Evolutionary conservation across 2,329 filamentous ascomycete genomes (phyloP), one percentile per base, ranked within the genome.

Genomic region (Penicillium sp.): DNA sequence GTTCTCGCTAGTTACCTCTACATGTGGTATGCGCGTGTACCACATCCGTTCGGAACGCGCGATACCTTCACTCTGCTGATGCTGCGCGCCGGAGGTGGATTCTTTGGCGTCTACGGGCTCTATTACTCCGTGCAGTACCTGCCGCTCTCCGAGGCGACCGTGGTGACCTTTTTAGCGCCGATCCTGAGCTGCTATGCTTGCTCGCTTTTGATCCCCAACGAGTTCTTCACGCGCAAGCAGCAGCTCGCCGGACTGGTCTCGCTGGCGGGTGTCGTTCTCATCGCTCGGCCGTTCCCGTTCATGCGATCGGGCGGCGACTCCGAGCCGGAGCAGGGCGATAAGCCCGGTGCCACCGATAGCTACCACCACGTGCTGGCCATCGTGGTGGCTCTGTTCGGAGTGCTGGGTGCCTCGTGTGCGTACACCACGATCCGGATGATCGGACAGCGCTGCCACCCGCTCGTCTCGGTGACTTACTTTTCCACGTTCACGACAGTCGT

Each of bases 401-500:
- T 95, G 0, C 58, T 88, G 0, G 90, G 90, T 8, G 80, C 82
- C 7, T 82, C 87, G 0, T 79, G 79, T 3, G 87, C 88, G 6
- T 89, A 83, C 61, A 88, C 91, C 1, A 80, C 80, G 0, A 85
- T 95, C 55, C 78, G 88, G 15, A 82, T 84, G 68, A 91, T 95
- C 53, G 89, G 90, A 12, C 80, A 81, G 58, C 79, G 87, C 26
- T 85, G 86, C 0, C 88, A 95, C 63, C 81, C 89, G 0, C 74
- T 95, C n/a, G 82, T 95, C 51, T 85, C 81, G 2, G 87, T 95
- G 49, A 93, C 88, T 60, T 94, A 90, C 68, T 95, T 95, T 61
- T 81, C 82, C 3, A 72, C 75, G 0, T 84, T 80, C 71, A 87
- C 84, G 59, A 84, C 81, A 0, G 59, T 89, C 2, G 81, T 95